Evolutionary conservation across 2,329 filamentous ascomycete genomes (phyloP).

Genomic region (Tolypocladium sp.): DNA sequence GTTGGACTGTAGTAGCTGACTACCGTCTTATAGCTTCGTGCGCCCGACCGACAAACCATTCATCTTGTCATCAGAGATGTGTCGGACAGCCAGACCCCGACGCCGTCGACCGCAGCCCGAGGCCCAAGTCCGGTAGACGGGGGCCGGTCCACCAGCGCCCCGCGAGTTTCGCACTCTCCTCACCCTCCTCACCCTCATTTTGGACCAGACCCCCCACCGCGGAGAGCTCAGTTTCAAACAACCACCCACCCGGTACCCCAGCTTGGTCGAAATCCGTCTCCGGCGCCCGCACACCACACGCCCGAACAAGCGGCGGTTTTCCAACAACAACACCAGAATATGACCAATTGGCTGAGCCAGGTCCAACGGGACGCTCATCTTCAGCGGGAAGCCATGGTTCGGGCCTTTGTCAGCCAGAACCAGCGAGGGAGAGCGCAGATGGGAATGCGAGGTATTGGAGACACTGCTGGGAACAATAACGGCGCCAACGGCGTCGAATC

Average conservation of each 20-base stretch:
- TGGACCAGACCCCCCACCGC: constrained; percentile 18
- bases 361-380: constrained; percentile 21
- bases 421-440: constrained; percentile 30
- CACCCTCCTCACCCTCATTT: constrained; percentile 8
- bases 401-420: constrained; percentile 31
- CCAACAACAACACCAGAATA: constrained; percentile 30
- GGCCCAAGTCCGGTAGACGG: constrained; percentile 17
- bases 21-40: constrained; percentile 26
- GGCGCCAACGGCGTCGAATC: constrained; percentile 12
- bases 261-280: constrained; percentile 19
- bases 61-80: constrained; percentile 42
- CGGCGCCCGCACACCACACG: constrained; percentile 12
- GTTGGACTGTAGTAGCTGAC: constrained; percentile 3
- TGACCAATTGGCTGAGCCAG: constrained; percentile 36
- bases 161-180: constrained; percentile 9
- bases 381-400: constrained; percentile 30
- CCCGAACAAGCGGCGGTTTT: constrained; percentile 20
- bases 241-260: constrained; percentile 16
- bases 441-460: constrained; percentile 30
- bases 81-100: constrained; percentile 17
- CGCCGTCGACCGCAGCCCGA: constrained; percentile 12
- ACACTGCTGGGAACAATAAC: constrained; percentile 14
- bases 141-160: constrained; percentile 11
- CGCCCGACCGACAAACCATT: constrained; percentile 38
- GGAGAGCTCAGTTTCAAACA: constrained; percentile 19